phyloP scores from a whole-genome alignment of 768 basidiomycete species.

The Calocybe indica region DNA sequence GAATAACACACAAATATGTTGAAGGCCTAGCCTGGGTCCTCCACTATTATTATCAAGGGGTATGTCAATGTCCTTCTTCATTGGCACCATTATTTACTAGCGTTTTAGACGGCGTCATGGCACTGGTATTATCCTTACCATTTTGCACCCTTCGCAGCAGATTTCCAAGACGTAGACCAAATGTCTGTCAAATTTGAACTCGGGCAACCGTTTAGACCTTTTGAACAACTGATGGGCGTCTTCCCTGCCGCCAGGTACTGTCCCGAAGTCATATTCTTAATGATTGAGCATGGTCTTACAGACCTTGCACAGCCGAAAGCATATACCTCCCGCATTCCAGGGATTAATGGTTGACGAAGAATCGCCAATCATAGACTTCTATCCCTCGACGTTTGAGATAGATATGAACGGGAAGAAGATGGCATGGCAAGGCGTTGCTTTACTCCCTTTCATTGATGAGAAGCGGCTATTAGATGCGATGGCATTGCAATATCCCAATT shows the following conservation, averaged over 20 bases:
- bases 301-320: constrained; percentile 55
- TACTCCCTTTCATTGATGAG: constrained; percentile 93
- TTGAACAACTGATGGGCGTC: constrained; percentile 97
- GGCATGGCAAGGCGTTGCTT: constrained; percentile 97
- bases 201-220: constrained; percentile 92
- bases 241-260: constrained; percentile 88
- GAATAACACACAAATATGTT: constrained; percentile 78
- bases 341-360: constrained; percentile 78
- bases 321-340: constrained; percentile 86
- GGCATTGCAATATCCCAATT: constrained; percentile 54
- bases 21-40: constrained; percentile 96
- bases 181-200: constrained; percentile 77
- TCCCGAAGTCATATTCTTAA: neutral
- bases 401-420: constrained; percentile 99
- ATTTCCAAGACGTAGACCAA: constrained; percentile 75
- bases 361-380: constrained; percentile 95
- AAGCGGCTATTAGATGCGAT: constrained; percentile 81
- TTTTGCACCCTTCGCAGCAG: constrained; percentile 96
- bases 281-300: constrained; percentile 3
- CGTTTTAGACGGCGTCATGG: constrained; percentile 81
- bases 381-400: constrained; percentile 85
- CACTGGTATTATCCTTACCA: constrained; percentile 99
- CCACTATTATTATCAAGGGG: constrained; percentile 98
- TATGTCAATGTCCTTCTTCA: constrained; percentile 29
- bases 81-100: constrained; percentile 1